Percentiles rank a stretch among this genome's conserved stretches.
phyloP scores from a whole-genome alignment of 805 yeast genomes.

The Nakazawaea wickerhamii region DNA sequence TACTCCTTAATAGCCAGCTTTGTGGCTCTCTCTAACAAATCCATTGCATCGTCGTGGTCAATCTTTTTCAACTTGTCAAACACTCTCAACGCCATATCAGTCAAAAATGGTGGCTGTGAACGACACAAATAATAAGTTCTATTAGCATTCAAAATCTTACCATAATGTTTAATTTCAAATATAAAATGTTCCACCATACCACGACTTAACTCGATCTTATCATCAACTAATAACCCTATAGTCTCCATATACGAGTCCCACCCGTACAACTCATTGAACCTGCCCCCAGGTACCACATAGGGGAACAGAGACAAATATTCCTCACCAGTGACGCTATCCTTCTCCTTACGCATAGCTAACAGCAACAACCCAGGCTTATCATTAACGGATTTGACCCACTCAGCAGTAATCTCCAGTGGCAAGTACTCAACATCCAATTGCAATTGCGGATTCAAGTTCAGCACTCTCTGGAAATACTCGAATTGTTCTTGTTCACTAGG shows the following conservation, averaged over 20 bases:
- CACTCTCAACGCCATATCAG: conserved; percentile 81
- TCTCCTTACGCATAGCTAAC: conserved; percentile 54
- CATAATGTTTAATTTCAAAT: conserved; percentile 85
- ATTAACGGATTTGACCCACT: conserved; percentile 70
- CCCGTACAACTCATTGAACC: conserved; percentile 94
- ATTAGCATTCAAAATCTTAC: conserved; percentile 91
- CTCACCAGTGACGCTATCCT: conserved; percentile 36
- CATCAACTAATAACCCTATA: conserved; percentile 69
- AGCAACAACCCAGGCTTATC: conserved; percentile 83
- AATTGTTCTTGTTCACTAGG: conserved; percentile 62
- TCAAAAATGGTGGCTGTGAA: conserved; percentile 94
- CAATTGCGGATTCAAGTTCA: conserved; percentile 48
- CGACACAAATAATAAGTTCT: conserved; percentile 86
- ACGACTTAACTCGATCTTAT: conserved; percentile 62
- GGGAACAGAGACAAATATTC: conserved; percentile 60
- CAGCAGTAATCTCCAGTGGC: conserved; percentile 71
- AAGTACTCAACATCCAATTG: conserved; percentile 69
- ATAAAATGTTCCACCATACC: conserved; percentile 92
- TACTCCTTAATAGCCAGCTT: conserved; percentile 86
- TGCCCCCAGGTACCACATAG: conserved; percentile 94
- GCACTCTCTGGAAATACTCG: conserved; percentile 55
- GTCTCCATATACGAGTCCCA: conserved; percentile 97
- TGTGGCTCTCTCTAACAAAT: conserved; percentile 59
- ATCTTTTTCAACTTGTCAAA: conserved; percentile 44
- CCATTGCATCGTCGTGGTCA: conserved; percentile 36